phyloP scores from a whole-genome alignment of 2,329 filamentous ascomycete species.

The Monosporascus cannonballus region DNA sequence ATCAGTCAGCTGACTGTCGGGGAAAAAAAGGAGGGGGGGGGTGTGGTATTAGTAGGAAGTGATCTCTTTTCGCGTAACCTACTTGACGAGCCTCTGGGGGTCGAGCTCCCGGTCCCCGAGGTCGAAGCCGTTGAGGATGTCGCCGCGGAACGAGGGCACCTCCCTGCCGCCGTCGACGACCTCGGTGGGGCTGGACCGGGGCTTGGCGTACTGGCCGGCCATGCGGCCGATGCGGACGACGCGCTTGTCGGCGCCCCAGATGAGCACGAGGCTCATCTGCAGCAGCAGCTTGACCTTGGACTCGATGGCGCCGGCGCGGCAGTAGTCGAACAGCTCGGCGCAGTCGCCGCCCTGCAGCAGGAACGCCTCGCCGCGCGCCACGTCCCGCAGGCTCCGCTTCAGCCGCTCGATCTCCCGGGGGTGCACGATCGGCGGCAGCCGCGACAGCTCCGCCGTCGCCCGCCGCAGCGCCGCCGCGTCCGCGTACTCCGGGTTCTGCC shows the following conservation, averaged over 20 bases:
- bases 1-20: slow-evolving; percentile 1
- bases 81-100: slow-evolving; percentile 73
- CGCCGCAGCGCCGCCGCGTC: slow-evolving; percentile 53
- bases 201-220: slow-evolving; percentile 97
- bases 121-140: slow-evolving; percentile 88
- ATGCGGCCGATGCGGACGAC: slow-evolving; percentile 93
- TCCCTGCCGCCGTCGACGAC: slow-evolving; percentile 64
- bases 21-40: too few relatives aligned
- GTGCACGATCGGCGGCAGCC: slow-evolving; percentile 72
- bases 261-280: slow-evolving; percentile 93
- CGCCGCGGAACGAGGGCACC: slow-evolving; percentile 86
- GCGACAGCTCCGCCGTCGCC: slow-evolving; percentile 58
- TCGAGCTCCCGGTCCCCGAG: slow-evolving; percentile 73
- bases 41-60: neutral
- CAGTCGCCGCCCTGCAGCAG: slow-evolving; percentile 95
- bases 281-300: slow-evolving; percentile 94
- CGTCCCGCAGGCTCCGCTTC: slow-evolving; percentile 73
- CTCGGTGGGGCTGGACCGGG: slow-evolving; percentile 83
- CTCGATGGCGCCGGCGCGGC: slow-evolving; percentile 81
- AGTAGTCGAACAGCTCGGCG: slow-evolving; percentile 96
- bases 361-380: slow-evolving; percentile 86
- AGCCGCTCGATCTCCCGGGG: slow-evolving; percentile 75
- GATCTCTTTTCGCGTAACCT: slow-evolving; percentile 16
- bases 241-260: slow-evolving; percentile 76
- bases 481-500: slow-evolving; percentile 67